A percentile compares a stretch with the other conserved stretches of the same genome.
Evolutionary conservation across 2,329 filamentous ascomycete genomes (phyloP).

Genomic region (Trichophyton schoenleinii): DNA sequence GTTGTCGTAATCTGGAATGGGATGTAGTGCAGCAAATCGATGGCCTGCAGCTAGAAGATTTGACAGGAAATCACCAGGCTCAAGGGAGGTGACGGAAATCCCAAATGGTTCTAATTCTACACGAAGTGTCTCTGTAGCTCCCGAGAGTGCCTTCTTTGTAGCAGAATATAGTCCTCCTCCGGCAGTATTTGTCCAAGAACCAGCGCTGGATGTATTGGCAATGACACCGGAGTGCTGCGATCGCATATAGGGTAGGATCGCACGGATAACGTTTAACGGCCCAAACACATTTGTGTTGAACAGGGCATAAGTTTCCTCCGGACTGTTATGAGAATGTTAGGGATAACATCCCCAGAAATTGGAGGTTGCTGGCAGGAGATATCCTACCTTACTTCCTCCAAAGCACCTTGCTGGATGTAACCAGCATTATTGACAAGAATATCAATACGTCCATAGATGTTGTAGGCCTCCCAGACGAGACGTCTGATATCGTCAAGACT

Average conservation of each 20-base stretch:
- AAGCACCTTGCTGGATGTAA: slow-evolving; percentile 18
- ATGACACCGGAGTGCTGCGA: slow-evolving; percentile 22
- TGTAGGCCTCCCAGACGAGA: slow-evolving; percentile 14
- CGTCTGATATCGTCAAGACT: slow-evolving; percentile 13
- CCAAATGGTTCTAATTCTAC: slow-evolving; percentile 12
- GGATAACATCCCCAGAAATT: neutral
- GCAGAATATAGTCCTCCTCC: slow-evolving; percentile 24
- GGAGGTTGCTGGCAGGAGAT: neutral
- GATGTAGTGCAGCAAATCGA: slow-evolving; percentile 7
- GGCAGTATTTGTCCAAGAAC: slow-evolving; percentile 18
- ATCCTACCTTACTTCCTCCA: slow-evolving; percentile 20
- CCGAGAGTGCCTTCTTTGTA: slow-evolving; percentile 25
- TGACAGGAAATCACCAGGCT: slow-evolving; percentile 15
- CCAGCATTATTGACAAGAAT: slow-evolving; percentile 28
- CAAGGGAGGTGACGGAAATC: slow-evolving; percentile 13
- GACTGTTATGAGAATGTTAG: slow-evolving; percentile 7
- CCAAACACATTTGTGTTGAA: slow-evolving; percentile 31
- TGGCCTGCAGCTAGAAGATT: slow-evolving; percentile 12
- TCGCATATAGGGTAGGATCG: slow-evolving; percentile 28
- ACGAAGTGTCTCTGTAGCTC: slow-evolving; percentile 14
- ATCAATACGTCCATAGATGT: slow-evolving; percentile 20
- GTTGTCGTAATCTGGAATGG: slow-evolving; percentile 13
- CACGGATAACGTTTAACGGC: slow-evolving; percentile 25
- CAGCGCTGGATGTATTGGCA: slow-evolving; percentile 27
- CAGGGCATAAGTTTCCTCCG: slow-evolving; percentile 17